These are phyloP conservation scores for Neoascochyta sp. DNA, from an alignment of 2,329 filamentous ascomycete species.

Conservation along the genomic window DNA sequence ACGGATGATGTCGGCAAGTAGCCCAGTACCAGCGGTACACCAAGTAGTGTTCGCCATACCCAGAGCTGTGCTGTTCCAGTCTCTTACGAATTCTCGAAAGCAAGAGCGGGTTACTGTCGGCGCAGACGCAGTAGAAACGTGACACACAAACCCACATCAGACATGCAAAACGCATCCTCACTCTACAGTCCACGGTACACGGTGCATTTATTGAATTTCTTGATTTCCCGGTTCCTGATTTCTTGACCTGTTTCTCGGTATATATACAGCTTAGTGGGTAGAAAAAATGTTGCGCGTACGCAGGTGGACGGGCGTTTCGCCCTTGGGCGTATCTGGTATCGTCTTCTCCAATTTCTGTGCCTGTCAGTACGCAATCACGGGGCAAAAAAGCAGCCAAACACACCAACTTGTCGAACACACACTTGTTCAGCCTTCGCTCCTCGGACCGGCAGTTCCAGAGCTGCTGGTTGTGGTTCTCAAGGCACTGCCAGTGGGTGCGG, in stretches of 20 bases:
- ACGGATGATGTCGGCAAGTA: too few species aligned
- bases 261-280: constrained; percentile 34
- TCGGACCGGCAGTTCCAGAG: constrained; percentile 88
- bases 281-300: constrained; percentile 46
- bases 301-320: constrained; percentile 49
- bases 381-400: constrained; percentile 37
- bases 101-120: too few species aligned
- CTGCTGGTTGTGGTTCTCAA: constrained; percentile 97
- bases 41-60: too few species aligned
- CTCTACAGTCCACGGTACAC: too few species aligned
- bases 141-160: too few species aligned
- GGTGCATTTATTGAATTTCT: too few species aligned
- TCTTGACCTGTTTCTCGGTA: too few species aligned
- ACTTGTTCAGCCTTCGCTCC: constrained; percentile 90
- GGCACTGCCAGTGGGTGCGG: constrained; percentile 87
- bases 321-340: constrained; percentile 50
- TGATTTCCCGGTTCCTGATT: constrained; percentile 17
- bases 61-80: too few species aligned
- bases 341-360: constrained; percentile 50
- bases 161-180: too few species aligned
- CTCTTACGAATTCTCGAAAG: too few species aligned
- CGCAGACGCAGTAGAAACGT: too few species aligned
- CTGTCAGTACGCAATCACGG: constrained; percentile 4
- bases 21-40: too few species aligned
- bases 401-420: constrained; percentile 94